Conservation (phyloP, 2,329 filamentous ascomycete genomes). For the Colletotrichum nymphaeae region DNA sequence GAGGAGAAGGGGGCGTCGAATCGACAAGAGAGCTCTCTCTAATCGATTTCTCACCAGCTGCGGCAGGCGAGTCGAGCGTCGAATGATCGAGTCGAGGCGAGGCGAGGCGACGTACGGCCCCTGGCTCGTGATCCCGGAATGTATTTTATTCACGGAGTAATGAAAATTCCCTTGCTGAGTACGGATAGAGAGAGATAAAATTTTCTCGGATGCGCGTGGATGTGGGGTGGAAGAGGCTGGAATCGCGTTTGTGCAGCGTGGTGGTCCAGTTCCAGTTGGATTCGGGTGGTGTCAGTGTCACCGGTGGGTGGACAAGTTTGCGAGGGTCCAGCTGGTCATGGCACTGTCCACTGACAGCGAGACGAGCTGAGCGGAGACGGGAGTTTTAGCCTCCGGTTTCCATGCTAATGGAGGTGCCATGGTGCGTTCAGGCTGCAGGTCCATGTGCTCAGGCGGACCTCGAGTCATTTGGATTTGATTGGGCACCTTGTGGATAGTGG, state of each 20-base stretch:
- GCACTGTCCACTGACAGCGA: conserved; percentile 8
- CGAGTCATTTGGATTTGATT: not conserved
- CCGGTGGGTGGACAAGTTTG: conserved; percentile 27
- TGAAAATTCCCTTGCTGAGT: conserved; percentile 18
- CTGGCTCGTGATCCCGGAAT: conserved; percentile 34
- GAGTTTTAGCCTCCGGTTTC: conserved; percentile 34
- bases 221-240: conserved; percentile 35
- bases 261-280: conserved; percentile 5
- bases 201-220: conserved; percentile 26
- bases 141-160: conserved; percentile 25
- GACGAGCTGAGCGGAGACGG: conserved; percentile 33
- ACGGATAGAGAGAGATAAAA: conserved; percentile 13
- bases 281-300: conserved; percentile 25
- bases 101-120: conserved; percentile 16
- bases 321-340: conserved; percentile 4
- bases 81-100: conserved; percentile 1
- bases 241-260: conserved; percentile 26
- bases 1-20: not conserved
- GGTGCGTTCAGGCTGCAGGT: not conserved
- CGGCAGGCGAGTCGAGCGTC: conserved; percentile 6
- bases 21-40: conserved; percentile 22
- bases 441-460: not conserved
- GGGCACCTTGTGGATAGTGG: not conserved
- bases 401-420: conserved; percentile 5
- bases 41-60: not conserved